Evolutionary conservation across 1,284 basidiomycete genomes (phyloP).

Genomic region (Dichomitus squalens): DNA sequence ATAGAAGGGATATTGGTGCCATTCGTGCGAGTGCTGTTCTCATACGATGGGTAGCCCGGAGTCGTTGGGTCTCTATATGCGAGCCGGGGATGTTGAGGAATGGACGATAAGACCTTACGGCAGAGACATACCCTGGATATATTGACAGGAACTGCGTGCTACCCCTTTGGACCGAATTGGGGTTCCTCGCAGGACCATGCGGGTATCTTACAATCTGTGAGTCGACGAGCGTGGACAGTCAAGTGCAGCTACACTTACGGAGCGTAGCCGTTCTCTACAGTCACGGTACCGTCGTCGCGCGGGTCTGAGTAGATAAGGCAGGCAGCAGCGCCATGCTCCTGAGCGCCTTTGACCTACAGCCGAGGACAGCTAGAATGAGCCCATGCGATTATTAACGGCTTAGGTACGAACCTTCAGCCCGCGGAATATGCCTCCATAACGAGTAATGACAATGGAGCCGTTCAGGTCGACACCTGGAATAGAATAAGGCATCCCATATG

Average conservation of each 20-base stretch:
- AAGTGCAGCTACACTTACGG: constrained; percentile 30
- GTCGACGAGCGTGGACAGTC: neutral
- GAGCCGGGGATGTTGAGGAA: neutral
- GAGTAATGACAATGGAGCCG: constrained; percentile 78
- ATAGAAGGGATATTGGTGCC: constrained; percentile 76
- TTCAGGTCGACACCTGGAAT: constrained; percentile 65
- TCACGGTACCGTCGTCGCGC: constrained; percentile 88
- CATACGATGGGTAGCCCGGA: constrained; percentile 88
- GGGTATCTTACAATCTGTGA: constrained; percentile 51
- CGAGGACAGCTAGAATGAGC: neutral
- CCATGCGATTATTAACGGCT: neutral
- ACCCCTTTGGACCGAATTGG: constrained; percentile 83
- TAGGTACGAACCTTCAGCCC: constrained; percentile 68
- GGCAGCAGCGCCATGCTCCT: constrained; percentile 79
- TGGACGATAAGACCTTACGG: no score
- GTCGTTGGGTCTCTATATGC: constrained; percentile 73
- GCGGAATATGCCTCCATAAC: constrained; percentile 82
- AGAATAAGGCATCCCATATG: neutral
- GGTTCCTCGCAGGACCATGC: constrained; percentile 84
- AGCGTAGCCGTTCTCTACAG: constrained; percentile 72
- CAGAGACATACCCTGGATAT: constrained; percentile 57
- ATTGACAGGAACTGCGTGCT: constrained; percentile 79
- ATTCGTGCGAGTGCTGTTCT: constrained; percentile 72
- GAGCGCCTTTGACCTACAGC: constrained; percentile 73
- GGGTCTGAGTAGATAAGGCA: constrained; percentile 86